phyloP scores from a whole-genome alignment of 768 basidiomycete species.

The Sarcodon sp. region DNA sequence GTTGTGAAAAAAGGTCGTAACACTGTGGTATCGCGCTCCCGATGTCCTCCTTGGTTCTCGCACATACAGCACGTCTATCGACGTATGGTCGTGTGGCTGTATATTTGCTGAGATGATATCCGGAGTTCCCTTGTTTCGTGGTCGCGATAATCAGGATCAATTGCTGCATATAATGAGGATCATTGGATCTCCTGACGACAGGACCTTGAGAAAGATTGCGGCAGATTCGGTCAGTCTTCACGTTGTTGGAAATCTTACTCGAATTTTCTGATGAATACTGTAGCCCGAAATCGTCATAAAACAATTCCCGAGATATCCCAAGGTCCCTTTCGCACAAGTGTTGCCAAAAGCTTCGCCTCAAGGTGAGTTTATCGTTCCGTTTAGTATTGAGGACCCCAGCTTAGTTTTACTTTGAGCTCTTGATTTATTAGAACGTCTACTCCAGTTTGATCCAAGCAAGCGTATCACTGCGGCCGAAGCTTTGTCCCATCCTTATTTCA shows the following conservation, averaged over 20 bases:
- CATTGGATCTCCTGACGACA: constrained; percentile 88
- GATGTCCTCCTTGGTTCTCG: constrained; percentile 95
- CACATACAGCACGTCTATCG: constrained; percentile 96
- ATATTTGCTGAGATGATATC: constrained; percentile 99
- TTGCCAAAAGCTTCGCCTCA: constrained; percentile 79
- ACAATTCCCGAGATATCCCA: constrained; percentile 79
- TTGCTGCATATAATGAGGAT: constrained; percentile 97
- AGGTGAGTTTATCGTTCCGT: constrained; percentile 29
- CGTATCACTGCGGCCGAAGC: constrained; percentile 89
- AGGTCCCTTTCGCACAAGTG: constrained; percentile 69
- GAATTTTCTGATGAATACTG: constrained; percentile 4
- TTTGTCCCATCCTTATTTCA: constrained; percentile 87
- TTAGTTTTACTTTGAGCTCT: constrained; percentile 38
- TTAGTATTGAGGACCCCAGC: background rate
- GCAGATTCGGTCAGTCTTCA: constrained; percentile 65
- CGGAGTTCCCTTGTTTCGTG: constrained; percentile 92
- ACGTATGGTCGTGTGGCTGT: constrained; percentile 98
- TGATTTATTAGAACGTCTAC: constrained; percentile 85
- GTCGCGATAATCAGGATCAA: constrained; percentile 95
- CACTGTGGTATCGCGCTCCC: constrained; percentile 96
- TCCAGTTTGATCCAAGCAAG: constrained; percentile 92
- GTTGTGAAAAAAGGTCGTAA: constrained; percentile 70
- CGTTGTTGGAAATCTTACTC: background rate
- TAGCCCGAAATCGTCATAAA: constrained; percentile 51
- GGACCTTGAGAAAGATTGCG: constrained; percentile 76